Conservation (phyloP, 2,329 filamentous ascomycete genomes). For the Colletotrichum sidae region DNA sequence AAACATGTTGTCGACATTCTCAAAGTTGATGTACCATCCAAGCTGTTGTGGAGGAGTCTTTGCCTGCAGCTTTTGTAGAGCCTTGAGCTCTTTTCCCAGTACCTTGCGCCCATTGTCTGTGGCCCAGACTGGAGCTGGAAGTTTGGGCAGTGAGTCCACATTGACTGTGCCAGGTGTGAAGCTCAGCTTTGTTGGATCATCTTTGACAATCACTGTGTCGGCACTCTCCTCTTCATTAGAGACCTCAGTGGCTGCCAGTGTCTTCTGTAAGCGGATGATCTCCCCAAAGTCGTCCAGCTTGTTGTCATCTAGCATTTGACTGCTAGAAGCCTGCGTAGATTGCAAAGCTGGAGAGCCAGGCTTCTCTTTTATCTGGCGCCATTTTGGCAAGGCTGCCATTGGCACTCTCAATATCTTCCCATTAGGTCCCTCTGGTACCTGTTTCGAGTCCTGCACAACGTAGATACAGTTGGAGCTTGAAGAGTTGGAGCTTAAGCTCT, state of each 20-base stretch:
- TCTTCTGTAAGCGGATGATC: conserved; percentile 37
- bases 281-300: conserved; percentile 39
- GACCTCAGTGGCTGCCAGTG: background rate
- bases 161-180: conserved; percentile 78
- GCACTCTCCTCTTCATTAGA: background rate
- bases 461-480: conserved; percentile 24
- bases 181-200: conserved; percentile 44
- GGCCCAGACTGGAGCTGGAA: conserved; percentile 75
- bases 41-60: conserved; percentile 71
- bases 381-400: conserved; percentile 41
- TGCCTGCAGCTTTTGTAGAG: conserved; percentile 73
- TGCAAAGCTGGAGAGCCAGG: conserved; percentile 1
- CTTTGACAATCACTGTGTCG: conserved; percentile 4
- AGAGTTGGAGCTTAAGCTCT: too few relatives aligned
- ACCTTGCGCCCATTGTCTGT: conserved; percentile 69
- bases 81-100: conserved; percentile 73
- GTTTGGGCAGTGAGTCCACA: conserved; percentile 68
- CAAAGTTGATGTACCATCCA: conserved; percentile 84
- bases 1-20: conserved; percentile 78
- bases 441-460: conserved; percentile 43
- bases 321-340: background rate
- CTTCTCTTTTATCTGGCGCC: conserved; percentile 3
- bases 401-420: conserved; percentile 41
- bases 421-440: conserved; percentile 26
- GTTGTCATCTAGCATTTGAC: conserved; percentile 7